Conservation (phyloP, 2,329 filamentous ascomycete genomes). For the Fusarium sulawesiense region DNA sequence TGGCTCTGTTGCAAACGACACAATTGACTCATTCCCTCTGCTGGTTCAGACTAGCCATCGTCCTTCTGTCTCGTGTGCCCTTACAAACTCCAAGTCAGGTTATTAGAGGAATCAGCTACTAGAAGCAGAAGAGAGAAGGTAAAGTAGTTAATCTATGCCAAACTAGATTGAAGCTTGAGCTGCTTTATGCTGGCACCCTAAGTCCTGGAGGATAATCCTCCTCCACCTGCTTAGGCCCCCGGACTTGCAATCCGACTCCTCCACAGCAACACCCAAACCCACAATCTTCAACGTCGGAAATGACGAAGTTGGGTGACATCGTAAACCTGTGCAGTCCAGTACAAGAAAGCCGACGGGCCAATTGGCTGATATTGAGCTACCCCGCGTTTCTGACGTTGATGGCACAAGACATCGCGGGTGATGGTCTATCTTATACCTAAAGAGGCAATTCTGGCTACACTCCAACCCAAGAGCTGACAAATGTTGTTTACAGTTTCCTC, state of each 20-base stretch:
- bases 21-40: not conserved
- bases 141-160: not conserved
- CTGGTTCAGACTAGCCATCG: not conserved
- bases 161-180: rapidly evolving
- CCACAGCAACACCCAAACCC: rapidly evolving
- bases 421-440: constrained; percentile 22
- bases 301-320: not conserved
- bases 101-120: rapidly evolving
- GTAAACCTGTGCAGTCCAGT: not conserved
- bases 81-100: too few species aligned
- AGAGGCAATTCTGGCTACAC: constrained; percentile 7
- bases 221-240: not conserved
- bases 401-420: constrained; percentile 5
- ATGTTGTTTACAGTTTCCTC: not conserved
- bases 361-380: constrained; percentile 16
- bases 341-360: not conserved
- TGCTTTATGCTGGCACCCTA: not conserved
- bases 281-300: not conserved
- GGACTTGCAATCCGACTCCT: not conserved
- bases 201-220: too few species aligned
- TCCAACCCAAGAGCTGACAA: constrained; percentile 17
- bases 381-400: constrained; percentile 41
- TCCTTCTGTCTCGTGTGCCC: too few species aligned
- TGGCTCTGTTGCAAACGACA: not conserved
- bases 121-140: rapidly evolving